Base-by-base conservation (phyloP, 2,329 filamentous ascomycete genomes). In the Chrysosporium keratinophilum region DNA sequence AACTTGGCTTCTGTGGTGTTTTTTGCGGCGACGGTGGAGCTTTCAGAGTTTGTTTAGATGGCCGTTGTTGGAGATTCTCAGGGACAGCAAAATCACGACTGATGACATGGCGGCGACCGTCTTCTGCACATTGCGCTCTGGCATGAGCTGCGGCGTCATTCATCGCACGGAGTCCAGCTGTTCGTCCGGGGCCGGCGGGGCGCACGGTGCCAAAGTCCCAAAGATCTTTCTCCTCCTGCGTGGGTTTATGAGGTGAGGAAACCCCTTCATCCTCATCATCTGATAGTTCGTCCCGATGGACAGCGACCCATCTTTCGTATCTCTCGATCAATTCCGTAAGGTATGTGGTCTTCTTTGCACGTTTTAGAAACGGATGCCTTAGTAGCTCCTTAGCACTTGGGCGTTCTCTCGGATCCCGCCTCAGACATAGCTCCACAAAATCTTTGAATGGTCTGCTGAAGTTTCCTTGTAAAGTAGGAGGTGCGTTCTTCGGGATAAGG, bases 151-250 rank as follows among this genome's bases (percentile, higher is more conserved):
- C 85, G 33, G 85, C 84, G 56, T 90, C 87, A 60, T 87, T 89
- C 82, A 95, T 82, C 0, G 82, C 76, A 60, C 85, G 78, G 47
- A 87, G 73, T 2, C 84, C 84, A 44, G 80, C 65, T 31, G 77
- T 78, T 57, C 83, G 82, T 28, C 81, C 78, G 52, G 84, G 81
- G 33, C 79, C 80, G n/a, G 84, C 83, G 5, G 94, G 83, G 54
- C 90, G 80, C 50, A 98, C 88, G 0, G 93, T 98, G 42, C 93
- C 93, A 74, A 98, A 98, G 69, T 98, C 93, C 93, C 93, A 98
- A 66, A 97, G 81, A 67, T 97, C 93, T 67, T 96, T 88, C 34
- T 85, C 78, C 54, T 83, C 78, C 1, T 74, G 69, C n/a, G 71
- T 68, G 58, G 68, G 63, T 50, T 69, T 54, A 37, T 54, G 57